Evolutionary conservation across 768 basidiomycete species (phyloP), one percentile per base, ranked within the genome.

Genomic region (Lactifluus volemus): DNA sequence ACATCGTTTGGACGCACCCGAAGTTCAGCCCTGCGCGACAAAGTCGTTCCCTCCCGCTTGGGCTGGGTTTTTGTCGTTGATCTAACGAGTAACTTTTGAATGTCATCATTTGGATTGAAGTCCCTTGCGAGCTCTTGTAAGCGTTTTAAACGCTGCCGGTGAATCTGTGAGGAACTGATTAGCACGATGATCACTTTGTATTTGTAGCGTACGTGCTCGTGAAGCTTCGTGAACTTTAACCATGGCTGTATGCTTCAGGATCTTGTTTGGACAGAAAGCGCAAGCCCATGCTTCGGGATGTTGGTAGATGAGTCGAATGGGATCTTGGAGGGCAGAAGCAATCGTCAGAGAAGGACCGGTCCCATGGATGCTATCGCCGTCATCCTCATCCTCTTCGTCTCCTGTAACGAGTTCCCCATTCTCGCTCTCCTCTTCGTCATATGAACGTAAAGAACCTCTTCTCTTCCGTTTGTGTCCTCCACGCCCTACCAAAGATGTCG

Each of bases 221-320:
- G 88, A 86, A 10, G 73, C 74, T 60, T 74, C 76, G 70, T 92
- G 89, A 14, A 79, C 71, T 59, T 77, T 72, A 39, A 79, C 74
- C 82, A 86, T 83, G 53, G 75, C 76, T 9, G 65, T 55, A 50
- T 79, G 79, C 69, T 89, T 89, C 44, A 92, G 76, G n/a, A 78
- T 68, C 69, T 88, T 92, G 42, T 83, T 84, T 11, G 85, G 88
- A 70, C 89, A 92, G 5, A 86, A 68, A 8, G 84, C 76, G 69
- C 89, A 91, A 9, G 76, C 79, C 63, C 79, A 79, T 39, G 81
- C 68, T 25, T 80, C 80, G 3, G 84, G 79, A 25, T 84, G 76
- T 11, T 81, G 63, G 4, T 83, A 79, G 38, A 84, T 73, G 64
- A 81, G 69, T 70, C 84, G 88, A 38, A 92, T 66, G 1, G 89